Conservation (phyloP, 306 rosid species). For the Elaeagnus macrophylla region DNA sequence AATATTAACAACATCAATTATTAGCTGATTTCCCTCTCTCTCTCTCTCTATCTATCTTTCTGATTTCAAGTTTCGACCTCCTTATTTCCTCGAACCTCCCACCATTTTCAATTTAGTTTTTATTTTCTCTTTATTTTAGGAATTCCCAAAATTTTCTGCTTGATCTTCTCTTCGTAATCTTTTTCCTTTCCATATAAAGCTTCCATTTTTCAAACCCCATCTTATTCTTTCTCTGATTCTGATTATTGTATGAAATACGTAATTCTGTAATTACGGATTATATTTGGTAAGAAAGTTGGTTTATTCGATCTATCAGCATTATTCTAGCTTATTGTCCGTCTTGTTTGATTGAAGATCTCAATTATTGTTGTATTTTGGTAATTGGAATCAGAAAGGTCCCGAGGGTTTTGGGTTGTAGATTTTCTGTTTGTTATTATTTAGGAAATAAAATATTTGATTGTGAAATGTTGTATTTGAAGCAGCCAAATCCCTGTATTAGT, state of each 20-base stretch:
- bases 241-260: background rate
- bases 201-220: conserved; percentile 18
- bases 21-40: conserved; percentile 9
- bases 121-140: background rate
- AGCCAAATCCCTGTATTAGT: conserved; percentile 38
- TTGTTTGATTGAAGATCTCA: conserved; percentile 19
- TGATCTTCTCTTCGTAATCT: conserved; percentile 33
- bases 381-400: conserved; percentile 20
- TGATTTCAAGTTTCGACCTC: background rate
- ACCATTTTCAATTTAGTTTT: conserved; percentile 14
- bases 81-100: conserved; percentile 29
- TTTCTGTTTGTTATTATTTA: background rate
- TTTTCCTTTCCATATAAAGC: conserved; percentile 23
- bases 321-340: conserved; percentile 13
- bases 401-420: background rate
- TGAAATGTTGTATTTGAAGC: conserved; percentile 83
- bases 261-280: conserved; percentile 3
- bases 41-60: no score
- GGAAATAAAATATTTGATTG: background rate
- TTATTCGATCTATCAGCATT: conserved; percentile 31
- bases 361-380: conserved; percentile 6
- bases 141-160: conserved; percentile 17
- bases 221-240: conserved; percentile 19
- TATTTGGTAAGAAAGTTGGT: background rate
- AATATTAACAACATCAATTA: conserved; percentile 35